Evolutionary conservation across 805 yeast species (phyloP).

Genomic region (Cyberlindnera japonica): DNA sequence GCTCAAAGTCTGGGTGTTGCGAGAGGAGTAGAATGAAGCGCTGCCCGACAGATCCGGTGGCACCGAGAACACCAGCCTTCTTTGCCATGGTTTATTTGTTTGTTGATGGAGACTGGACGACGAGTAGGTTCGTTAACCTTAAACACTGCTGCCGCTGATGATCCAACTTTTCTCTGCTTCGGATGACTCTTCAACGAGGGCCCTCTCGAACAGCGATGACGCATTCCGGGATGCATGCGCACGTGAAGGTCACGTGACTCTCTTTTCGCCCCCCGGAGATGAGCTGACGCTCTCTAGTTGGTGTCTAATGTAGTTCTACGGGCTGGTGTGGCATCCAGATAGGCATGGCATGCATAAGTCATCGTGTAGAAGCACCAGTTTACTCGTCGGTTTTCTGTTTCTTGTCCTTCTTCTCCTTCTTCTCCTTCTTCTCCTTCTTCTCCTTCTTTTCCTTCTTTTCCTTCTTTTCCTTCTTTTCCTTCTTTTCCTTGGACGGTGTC

Average conservation of each 20-base stretch:
- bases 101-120: not conserved
- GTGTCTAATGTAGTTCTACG: too few relatives aligned
- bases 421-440: conserved; percentile 17
- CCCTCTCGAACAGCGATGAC: too few relatives aligned
- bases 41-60: conserved; percentile 98
- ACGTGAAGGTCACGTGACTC: too few relatives aligned
- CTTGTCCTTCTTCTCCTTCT: conserved; percentile 16
- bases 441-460: conserved; percentile 12
- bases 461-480: conserved; percentile 11
- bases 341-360: too few relatives aligned
- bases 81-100: conserved; percentile 30
- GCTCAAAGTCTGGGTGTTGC: conserved; percentile 85
- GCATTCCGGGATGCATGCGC: not conserved
- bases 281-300: too few relatives aligned
- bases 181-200: too few relatives aligned
- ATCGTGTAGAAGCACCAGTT: too few relatives aligned
- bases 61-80: conserved; percentile 87
- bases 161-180: too few relatives aligned
- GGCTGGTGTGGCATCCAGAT: too few relatives aligned
- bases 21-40: conserved; percentile 82
- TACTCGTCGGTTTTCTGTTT: conserved; percentile 9
- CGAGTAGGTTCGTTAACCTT: too few relatives aligned
- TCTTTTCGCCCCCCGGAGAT: too few relatives aligned
- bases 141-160: too few relatives aligned
- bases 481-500: conserved; percentile 3